Evolutionary conservation across 495 filamentous ascomycete species (phyloP), one percentile per base, ranked within the genome.

Genomic region (Podospora pseudoanserina): DNA sequence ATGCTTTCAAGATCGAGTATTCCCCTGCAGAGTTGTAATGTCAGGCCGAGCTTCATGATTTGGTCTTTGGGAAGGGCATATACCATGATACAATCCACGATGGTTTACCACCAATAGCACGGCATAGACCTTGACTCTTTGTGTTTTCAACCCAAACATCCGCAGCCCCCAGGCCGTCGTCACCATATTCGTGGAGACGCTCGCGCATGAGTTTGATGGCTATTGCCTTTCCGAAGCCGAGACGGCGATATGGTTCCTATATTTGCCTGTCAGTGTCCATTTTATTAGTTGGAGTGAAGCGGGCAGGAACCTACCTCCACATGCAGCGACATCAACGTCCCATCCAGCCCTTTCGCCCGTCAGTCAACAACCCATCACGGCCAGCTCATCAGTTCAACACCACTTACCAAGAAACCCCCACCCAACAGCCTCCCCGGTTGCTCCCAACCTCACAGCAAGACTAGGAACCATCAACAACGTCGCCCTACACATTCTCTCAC

Each of bases 211-310:
- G 65, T 67, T 74, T 79, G 28, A 73, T 72, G 5, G 75, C 76
- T 7, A 84, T 70, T 2, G 79, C 79, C 69, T 83, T 84, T 0
- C 81, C 82, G 11, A 85, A 67, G 0, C 83, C 83, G 39, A 69
- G 75, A 4, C 79, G 77, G 0, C 83, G 79, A 64, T 79, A 85
- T 15, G 68, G 56, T 19, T 81, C 77, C 73, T 84, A 66, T 34
- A 58, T 60, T 39, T 3, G 3, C n/a, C n/a, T 68, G 9, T 5
- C 23, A 23, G 23, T 23, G 23, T 23, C 23, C 23, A 23, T 11
- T n/a, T 19, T n/a, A 28, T 6, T 39, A 7, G 30, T 7, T 32
- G 30, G 4, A 32, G 30, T 32, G 30, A 32, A 32, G 30, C 4
- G 4, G 30, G 30, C 30, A 4, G 7, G 30, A 32, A 32, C 75